These are phyloP conservation scores for Inonotus hispidus DNA, from an alignment of 1,284 basidiomycete species.

Conservation along the genomic window DNA sequence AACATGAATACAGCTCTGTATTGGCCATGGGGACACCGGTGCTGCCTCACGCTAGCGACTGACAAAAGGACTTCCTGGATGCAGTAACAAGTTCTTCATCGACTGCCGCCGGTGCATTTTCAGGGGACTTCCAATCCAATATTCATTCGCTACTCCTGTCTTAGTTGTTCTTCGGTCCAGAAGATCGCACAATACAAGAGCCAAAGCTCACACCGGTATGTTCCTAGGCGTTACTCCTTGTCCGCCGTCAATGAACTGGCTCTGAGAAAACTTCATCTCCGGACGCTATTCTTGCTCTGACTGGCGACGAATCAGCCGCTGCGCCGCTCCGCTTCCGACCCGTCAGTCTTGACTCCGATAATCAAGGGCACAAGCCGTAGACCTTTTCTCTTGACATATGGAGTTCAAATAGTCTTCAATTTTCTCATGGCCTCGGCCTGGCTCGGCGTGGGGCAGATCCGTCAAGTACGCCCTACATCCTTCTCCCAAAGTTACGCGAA, in stretches of 20 bases:
- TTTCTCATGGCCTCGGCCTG: background rate
- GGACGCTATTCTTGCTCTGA: background rate
- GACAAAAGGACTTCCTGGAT: too few relatives aligned
- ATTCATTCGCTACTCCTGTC: background rate
- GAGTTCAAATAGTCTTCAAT: background rate
- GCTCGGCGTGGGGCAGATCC: background rate
- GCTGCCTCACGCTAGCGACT: too few relatives aligned
- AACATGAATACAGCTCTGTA: too few relatives aligned
- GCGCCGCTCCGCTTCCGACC: background rate
- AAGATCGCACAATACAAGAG: background rate
- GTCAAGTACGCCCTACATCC: background rate
- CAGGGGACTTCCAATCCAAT: background rate
- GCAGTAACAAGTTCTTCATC: background rate
- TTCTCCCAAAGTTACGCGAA: background rate
- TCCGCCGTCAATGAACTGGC: background rate
- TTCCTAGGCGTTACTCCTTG: background rate
- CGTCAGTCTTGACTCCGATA: background rate
- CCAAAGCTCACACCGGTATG: background rate
- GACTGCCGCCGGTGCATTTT: slow-evolving; percentile 1
- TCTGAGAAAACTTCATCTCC: background rate
- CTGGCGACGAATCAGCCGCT: background rate
- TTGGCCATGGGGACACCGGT: too few relatives aligned
- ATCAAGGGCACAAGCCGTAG: background rate
- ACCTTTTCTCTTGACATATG: background rate
- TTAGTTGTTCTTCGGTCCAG: background rate